phyloP scores from a whole-genome alignment of 202 grass and related monocot species.

The Tripidium arundinaceum region DNA sequence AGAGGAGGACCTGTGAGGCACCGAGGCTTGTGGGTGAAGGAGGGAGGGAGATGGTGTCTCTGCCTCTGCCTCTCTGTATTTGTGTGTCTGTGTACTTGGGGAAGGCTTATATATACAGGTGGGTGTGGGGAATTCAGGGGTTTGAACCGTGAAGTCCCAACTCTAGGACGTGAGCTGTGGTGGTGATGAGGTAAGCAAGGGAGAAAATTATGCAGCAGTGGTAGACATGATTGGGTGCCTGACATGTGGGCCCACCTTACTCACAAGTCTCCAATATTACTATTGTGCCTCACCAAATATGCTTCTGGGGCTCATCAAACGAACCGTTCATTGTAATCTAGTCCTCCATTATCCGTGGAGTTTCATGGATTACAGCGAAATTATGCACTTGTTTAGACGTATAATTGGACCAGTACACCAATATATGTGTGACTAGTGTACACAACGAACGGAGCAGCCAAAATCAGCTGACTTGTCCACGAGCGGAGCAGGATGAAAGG shows the following conservation, averaged over 20 bases:
- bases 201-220: background rate
- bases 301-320: background rate
- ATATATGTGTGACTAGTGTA: background rate
- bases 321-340: background rate
- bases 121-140: constrained; percentile 20
- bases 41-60: background rate
- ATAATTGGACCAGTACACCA: constrained; percentile 13
- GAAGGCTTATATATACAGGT: constrained; percentile 41
- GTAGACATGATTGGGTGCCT: background rate
- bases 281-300: constrained; percentile 5
- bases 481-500: background rate
- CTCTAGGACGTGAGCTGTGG: background rate
- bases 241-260: constrained; percentile 33
- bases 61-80: background rate
- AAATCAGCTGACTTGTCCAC: background rate
- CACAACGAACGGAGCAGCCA: too few relatives aligned
- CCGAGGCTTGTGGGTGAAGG: background rate
- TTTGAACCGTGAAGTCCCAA: constrained; percentile 37
- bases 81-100: constrained; percentile 20
- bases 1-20: constrained; percentile 17
- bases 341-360: constrained; percentile 37
- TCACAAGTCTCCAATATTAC: background rate
- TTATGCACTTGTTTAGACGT: background rate
- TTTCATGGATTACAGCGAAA: constrained; percentile 33
- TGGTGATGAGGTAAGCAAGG: background rate